Evolutionary conservation across 164 flowering plant genomes (phyloP), one percentile per base, ranked within the genome.

Genomic region (Nymphaea thermarum): DNA sequence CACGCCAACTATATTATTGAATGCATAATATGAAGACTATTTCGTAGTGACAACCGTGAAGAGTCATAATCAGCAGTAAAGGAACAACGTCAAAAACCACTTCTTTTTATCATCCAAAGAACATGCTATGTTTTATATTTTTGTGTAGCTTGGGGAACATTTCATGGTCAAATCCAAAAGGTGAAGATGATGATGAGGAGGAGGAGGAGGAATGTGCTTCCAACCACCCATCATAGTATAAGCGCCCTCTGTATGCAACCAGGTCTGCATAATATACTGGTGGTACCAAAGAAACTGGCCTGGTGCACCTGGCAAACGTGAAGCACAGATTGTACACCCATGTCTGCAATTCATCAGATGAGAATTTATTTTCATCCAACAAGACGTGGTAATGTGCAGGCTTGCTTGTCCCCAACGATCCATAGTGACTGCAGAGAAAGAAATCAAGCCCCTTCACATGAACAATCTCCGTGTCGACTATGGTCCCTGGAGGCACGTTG

Each of bases 241-340:
- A 63, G 43, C 90, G 73, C 4, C 90, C 93, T 65, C 98, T 76
- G 25, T 82, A 89, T 3, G 98, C 98, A 43, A 68, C 89, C 44
- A 87, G 78, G 55, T 91, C 92, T 1, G 96, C 96, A 71, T 85
- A 91, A 77, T 86, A 87, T 45, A 89, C 92, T 0, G 93, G 98
- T 3, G 96, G 87, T 36, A 89, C 91, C 55, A 89, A 73, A 1
- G 93, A 87, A 2, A 91, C 88, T 0, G 96, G 89, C 60, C 86
- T 89, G 4, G 92, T 87, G 83, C 93, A 91, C 2, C 96, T 80
- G 17, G 89, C 84, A 82, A 82, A 88, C 4, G 90, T 91, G 77
- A 84, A 91, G 70, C 98, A 92, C 78, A 89, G 53, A 71, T 78
- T 65, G 62, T 89, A 88, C n/a, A 90, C 84, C 36, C 89, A 76